phyloP scores from a whole-genome alignment of 139 green algal genomes.

The Chlamydomonas incerta region DNA sequence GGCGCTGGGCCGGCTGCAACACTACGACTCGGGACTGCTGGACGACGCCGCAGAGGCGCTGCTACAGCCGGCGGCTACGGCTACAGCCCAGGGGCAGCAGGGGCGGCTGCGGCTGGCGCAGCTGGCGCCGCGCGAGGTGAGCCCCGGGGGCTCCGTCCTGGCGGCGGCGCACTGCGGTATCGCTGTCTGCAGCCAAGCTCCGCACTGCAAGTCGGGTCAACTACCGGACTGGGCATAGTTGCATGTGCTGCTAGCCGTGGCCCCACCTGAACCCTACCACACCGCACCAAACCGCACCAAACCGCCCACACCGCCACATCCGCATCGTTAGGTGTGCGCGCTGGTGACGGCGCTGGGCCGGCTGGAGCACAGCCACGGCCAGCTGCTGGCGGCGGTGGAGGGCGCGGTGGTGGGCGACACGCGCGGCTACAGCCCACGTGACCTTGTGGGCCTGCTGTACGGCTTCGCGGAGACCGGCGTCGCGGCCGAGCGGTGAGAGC shows the following conservation, averaged over 20 bases:
- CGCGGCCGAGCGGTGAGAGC: not conserved
- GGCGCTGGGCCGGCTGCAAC: conserved; percentile 7
- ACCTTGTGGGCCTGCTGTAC: conserved; percentile 22
- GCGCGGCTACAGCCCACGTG: not conserved
- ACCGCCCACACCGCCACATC: no score
- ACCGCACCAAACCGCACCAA: no score
- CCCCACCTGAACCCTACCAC: no score
- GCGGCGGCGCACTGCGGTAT: no score
- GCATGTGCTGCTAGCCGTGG: no score
- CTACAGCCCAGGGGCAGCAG: no score
- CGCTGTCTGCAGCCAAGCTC: no score
- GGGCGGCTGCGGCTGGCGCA: not conserved
- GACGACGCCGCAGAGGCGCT: conserved; percentile 4
- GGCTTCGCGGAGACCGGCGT: not conserved
- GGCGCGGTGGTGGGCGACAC: not conserved
- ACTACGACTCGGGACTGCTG: conserved; percentile 29
- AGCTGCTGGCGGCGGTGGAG: conserved; percentile 5
- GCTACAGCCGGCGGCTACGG: no score
- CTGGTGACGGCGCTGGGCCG: conserved; percentile 14
- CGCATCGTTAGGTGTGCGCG: not conserved
- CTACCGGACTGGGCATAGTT: no score
- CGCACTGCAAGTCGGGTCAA: no score
- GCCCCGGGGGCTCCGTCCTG: no score
- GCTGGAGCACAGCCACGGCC: conserved; percentile 23
- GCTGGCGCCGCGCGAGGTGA: not conserved